A percentile compares a stretch with the other conserved stretches of the same genome.
phyloP scores from a whole-genome alignment of 2,329 filamentous ascomycete genomes.

The Didymella glomerata region DNA sequence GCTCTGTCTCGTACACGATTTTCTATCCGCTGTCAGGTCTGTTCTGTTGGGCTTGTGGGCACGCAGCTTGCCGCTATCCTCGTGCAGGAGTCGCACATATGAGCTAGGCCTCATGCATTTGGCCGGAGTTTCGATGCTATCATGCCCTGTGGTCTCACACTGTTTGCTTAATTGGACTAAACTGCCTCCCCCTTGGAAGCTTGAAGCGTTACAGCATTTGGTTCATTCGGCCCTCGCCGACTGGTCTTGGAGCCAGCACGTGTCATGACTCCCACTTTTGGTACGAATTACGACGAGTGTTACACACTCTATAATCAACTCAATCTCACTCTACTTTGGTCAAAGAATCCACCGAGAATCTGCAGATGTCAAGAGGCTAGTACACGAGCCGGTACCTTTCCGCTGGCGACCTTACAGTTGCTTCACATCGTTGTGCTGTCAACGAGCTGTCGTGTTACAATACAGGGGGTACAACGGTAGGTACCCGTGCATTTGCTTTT shows the following conservation, averaged over 20 bases:
- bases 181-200: slow-evolving; percentile 13
- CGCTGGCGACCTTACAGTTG: slow-evolving; percentile 4
- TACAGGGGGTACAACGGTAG: slow-evolving; percentile 18
- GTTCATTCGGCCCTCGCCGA: slow-evolving; percentile 7
- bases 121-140: slow-evolving; percentile 29
- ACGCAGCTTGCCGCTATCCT: slow-evolving; percentile 23
- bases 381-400: not conserved
- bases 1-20: slow-evolving; percentile 37
- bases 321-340: slow-evolving; percentile 4
- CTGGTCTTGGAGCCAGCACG: slow-evolving; percentile 20
- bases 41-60: slow-evolving; percentile 30
- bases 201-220: slow-evolving; percentile 17
- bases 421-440: slow-evolving; percentile 17
- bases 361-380: not conserved
- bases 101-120: slow-evolving; percentile 20
- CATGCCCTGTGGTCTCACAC: slow-evolving; percentile 22
- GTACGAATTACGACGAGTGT: slow-evolving; percentile 35
- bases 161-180: slow-evolving; percentile 15
- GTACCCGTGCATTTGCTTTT: slow-evolving; percentile 28
- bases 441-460: slow-evolving; percentile 2
- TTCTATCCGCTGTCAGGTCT: slow-evolving; percentile 36
- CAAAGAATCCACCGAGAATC: not conserved
- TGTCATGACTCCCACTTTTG: slow-evolving; percentile 26
- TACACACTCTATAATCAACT: slow-evolving; percentile 19
- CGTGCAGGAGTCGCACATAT: slow-evolving; percentile 25